Evolutionary conservation across 768 basidiomycete genomes (phyloP).

Genomic region (Boletus pseudo-olivaceus): DNA sequence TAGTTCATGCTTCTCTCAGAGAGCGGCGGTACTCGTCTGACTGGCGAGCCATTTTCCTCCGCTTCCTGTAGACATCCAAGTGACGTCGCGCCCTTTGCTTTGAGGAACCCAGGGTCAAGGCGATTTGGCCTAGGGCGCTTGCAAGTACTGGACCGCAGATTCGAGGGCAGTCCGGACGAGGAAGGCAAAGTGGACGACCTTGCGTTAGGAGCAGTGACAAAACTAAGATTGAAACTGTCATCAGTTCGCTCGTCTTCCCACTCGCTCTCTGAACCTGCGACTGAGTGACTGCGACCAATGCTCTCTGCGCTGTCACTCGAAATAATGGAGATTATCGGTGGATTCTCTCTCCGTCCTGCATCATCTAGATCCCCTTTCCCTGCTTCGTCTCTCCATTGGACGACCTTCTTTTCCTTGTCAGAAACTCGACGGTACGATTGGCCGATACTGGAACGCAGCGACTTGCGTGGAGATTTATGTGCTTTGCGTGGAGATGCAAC

Average conservation of each 20-base stretch:
- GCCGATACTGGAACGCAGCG: constrained; percentile 60
- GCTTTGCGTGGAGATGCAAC: constrained; percentile 47
- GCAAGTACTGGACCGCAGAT: constrained; percentile 12
- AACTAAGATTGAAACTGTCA: constrained; percentile 62
- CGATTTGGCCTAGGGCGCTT: constrained; percentile 62
- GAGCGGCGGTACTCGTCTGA: constrained; percentile 39
- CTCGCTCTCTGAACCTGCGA: constrained; percentile 74
- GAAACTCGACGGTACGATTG: constrained; percentile 63
- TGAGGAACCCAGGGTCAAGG: constrained; percentile 67
- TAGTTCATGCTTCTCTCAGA: constrained; percentile 69
- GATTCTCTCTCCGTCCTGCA: constrained; percentile 34
- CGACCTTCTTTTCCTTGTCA: constrained; percentile 70
- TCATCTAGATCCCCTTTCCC: constrained; percentile 82
- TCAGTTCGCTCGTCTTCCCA: constrained; percentile 91
- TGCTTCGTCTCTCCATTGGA: constrained; percentile 85
- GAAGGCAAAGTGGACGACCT: constrained; percentile 35
- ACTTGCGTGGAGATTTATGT: constrained; percentile 65
- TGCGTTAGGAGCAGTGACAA: constrained; percentile 32
- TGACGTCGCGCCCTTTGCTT: constrained; percentile 43
- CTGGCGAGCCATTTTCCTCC: constrained; percentile 53
- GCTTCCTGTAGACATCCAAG: constrained; percentile 69
- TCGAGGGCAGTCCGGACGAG: constrained; percentile 27
- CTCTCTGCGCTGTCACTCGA: constrained; percentile 36
- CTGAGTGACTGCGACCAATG: constrained; percentile 36
- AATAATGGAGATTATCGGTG: constrained; percentile 26